Percentiles rank a stretch among this genome's conserved stretches.
These are phyloP conservation scores for Ambrosia trifida DNA, from an alignment of 129 eudicot genomes.

Conservation along the genomic window DNA sequence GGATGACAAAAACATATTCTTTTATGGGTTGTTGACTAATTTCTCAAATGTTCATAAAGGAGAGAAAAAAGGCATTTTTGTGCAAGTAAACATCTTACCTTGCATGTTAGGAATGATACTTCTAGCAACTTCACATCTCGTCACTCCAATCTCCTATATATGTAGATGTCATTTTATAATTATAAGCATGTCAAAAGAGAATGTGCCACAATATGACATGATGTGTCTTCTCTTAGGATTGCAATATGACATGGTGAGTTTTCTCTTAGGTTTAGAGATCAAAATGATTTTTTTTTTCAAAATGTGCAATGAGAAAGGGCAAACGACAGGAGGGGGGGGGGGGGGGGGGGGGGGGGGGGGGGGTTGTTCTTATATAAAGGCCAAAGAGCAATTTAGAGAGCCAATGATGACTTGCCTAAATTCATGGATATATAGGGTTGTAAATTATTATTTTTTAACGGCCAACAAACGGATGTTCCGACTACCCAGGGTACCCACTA, in stretches of 20 bases:
- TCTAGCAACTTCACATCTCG: constrained; percentile 28
- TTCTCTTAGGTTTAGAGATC: too few relatives aligned
- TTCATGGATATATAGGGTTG: constrained; percentile 12
- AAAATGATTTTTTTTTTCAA: too few relatives aligned
- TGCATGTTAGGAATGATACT: constrained; percentile 20
- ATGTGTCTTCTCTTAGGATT: too few relatives aligned
- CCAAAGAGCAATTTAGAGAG: constrained; percentile 51
- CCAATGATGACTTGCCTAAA: constrained; percentile 86
- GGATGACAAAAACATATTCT: constrained; percentile 31
- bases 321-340: constrained; percentile 32
- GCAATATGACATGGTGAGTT: not conserved
- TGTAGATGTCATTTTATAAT: constrained; percentile 14
- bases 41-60: constrained; percentile 26
- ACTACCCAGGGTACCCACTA: too few relatives aligned
- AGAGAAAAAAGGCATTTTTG: constrained; percentile 12
- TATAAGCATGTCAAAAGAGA: constrained; percentile 18
- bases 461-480: too few relatives aligned
- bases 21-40: constrained; percentile 18
- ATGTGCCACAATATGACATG: not conserved
- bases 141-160: constrained; percentile 20
- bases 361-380: constrained; percentile 41
- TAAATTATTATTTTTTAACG: not conserved
- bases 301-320: constrained; percentile 4
- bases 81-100: constrained; percentile 25
- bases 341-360: too few relatives aligned